A percentile compares a stretch with the other conserved stretches of the same genome.
phyloP scores from a whole-genome alignment of 148 eudicot species.

The Gaultheria prostrata region DNA sequence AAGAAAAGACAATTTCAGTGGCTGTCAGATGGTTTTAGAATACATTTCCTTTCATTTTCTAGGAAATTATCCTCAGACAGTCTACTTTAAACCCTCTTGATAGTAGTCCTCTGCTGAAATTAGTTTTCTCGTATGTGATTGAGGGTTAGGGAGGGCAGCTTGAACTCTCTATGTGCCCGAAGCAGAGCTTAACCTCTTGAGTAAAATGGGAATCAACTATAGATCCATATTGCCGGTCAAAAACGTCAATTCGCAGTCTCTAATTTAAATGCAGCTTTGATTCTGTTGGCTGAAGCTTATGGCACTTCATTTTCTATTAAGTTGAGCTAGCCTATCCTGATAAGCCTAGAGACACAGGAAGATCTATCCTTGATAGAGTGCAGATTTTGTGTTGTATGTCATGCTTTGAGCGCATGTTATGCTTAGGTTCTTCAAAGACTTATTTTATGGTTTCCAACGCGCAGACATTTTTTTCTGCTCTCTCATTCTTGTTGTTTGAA shows the following conservation, averaged over 20 bases:
- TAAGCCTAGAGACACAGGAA: too few relatives aligned
- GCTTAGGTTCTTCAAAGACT: background rate
- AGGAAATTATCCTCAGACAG: background rate
- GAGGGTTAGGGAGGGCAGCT: background rate
- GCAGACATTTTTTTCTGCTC: background rate
- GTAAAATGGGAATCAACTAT: too few relatives aligned
- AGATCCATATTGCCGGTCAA: background rate
- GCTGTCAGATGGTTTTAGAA: background rate
- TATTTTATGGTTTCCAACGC: background rate
- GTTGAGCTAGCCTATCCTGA: background rate
- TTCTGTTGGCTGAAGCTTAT: background rate
- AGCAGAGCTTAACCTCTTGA: background rate
- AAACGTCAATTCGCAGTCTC: background rate
- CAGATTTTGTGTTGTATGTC: background rate
- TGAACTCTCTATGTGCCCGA: background rate
- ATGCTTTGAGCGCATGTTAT: background rate
- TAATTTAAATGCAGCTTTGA: background rate
- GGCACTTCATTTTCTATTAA: constrained; percentile 4
- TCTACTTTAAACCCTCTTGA: background rate
- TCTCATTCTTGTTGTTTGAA: background rate
- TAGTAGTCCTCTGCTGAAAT: background rate
- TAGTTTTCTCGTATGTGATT: background rate
- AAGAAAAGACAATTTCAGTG: background rate
- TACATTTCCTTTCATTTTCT: background rate
- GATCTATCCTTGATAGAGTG: background rate